Evolutionary conservation across 129 eudicot species (phyloP).

Genomic region (Pseudognaphalium luteoalbum): DNA sequence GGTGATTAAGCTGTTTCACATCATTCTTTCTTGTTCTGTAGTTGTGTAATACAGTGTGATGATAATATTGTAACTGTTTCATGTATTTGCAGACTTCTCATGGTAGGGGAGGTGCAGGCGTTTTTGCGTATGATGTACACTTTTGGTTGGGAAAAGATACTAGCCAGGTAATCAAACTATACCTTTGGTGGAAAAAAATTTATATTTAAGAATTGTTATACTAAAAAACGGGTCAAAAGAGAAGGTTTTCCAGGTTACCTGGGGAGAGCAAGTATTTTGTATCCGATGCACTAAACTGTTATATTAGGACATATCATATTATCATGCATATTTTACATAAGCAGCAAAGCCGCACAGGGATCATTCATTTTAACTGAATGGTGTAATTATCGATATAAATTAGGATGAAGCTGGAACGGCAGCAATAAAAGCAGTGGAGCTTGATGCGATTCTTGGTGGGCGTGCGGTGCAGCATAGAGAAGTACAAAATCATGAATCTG

Average conservation of each 20-base stretch:
- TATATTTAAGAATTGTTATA: neutral
- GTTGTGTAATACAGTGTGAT: neutral
- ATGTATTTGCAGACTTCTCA: constrained; percentile 62
- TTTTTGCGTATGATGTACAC: constrained; percentile 59
- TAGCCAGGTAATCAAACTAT: constrained; percentile 59
- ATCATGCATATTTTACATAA: neutral
- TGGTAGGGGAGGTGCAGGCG: constrained; percentile 83
- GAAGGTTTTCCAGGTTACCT: neutral
- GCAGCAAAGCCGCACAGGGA: neutral
- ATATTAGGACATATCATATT: neutral
- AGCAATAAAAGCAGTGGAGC: constrained; percentile 93
- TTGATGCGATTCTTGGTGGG: constrained; percentile 91
- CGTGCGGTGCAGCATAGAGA: constrained; percentile 97
- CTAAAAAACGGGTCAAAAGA: neutral
- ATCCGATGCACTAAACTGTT: neutral
- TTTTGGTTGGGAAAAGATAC: constrained; percentile 98
- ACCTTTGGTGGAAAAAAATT: neutral
- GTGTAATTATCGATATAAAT: neutral
- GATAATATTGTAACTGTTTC: neutral
- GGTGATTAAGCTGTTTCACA: constrained; percentile 38
- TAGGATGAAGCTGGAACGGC: constrained; percentile 99
- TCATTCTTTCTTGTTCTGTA: neutral
- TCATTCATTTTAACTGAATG: neutral
- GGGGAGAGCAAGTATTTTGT: neutral
- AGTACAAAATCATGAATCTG: constrained; percentile 86